Base-by-base conservation (phyloP, 805 yeast species). In the Gaillardinia entomophila region DNA sequence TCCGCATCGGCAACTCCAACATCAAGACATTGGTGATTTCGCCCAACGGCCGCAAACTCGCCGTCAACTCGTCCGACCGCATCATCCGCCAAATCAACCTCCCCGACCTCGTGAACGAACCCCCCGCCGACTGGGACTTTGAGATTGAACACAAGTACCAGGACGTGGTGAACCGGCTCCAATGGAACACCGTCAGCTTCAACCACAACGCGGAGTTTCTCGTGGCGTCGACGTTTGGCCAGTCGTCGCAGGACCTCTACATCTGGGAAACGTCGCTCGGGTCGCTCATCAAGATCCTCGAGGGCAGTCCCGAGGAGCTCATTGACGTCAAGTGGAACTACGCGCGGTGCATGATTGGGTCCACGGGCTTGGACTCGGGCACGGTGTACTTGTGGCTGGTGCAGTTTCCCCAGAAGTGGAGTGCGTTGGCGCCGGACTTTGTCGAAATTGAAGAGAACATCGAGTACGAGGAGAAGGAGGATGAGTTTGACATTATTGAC, bases 391-490 rank as follows among this genome's bases (percentile, higher is more conserved):
- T 83, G 26, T 90, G 97, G 96, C 74, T 82, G 31, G 72, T 85
- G 7, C 73, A 74, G 25, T 75, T 84, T 14, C 94, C 95, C 1
- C 96, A 88, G 47, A 83, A 85, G 58, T 89, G 97, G 97, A 82
- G 94, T 55, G 95, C 97, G 1, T 64, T 89, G 46, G 97, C 97
- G 0, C 97, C 97, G 1, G 97, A 90, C 55, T 89, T 90, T 53
- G 95, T 83, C 30, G 97, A 89, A 55, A 80, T 89, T 27, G 96
- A 89, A 50, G 95, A 88, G 48, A 90, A 88, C 49, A 81, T 85
- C 7, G 87, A 83, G 36, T 89, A 90, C 51, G 77, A 78, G 43
- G 97, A 89, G 50, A 71, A 73, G 38, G 97, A 89, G 55, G 95
- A 88, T 52, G 97, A 89, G 57, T 89, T 89, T 56, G 97, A 89